Evolutionary conservation across 805 yeast species (phyloP).

Genomic region (Metschnikowia lunata): DNA sequence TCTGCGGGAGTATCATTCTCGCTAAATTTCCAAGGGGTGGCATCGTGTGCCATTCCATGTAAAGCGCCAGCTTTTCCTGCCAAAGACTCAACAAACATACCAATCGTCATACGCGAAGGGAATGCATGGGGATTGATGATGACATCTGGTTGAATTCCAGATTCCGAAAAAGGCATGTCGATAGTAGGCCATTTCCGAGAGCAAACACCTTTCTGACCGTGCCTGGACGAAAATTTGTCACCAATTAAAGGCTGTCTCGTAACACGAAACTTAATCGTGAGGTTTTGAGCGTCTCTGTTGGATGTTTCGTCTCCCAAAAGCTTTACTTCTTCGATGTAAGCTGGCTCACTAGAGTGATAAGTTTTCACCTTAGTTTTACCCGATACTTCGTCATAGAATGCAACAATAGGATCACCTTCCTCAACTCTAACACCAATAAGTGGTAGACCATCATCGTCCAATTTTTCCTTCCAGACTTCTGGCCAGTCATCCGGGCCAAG

Average conservation of each 20-base stretch:
- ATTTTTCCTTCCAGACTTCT: constrained; percentile 77
- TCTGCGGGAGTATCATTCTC: constrained; percentile 96
- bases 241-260: constrained; percentile 94
- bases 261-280: constrained; percentile 85
- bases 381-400: constrained; percentile 83
- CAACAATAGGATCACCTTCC: constrained; percentile 95
- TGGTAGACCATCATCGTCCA: constrained; percentile 93
- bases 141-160: constrained; percentile 96
- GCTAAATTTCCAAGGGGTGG: constrained; percentile 92
- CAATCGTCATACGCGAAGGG: constrained; percentile 99
- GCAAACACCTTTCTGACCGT: constrained; percentile 98
- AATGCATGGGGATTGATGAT: constrained; percentile 98
- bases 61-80: constrained; percentile 99
- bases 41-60: constrained; percentile 95
- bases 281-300: constrained; percentile 73
- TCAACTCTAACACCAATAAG: constrained; percentile 79
- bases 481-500: constrained; percentile 95
- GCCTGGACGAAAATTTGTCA: constrained; percentile 96
- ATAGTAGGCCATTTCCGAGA: constrained; percentile 96
- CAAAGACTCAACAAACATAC: constrained; percentile 96
- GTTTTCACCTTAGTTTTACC: constrained; percentile 91
- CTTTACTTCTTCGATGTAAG: constrained; percentile 92
- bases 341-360: constrained; percentile 92
- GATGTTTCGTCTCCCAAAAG: constrained; percentile 76
- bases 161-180: constrained; percentile 95